A percentile compares a stretch with the other conserved stretches of the same genome.
phyloP scores from a whole-genome alignment of 2,329 filamentous ascomycete species.

The Aspergillus caelatus region DNA sequence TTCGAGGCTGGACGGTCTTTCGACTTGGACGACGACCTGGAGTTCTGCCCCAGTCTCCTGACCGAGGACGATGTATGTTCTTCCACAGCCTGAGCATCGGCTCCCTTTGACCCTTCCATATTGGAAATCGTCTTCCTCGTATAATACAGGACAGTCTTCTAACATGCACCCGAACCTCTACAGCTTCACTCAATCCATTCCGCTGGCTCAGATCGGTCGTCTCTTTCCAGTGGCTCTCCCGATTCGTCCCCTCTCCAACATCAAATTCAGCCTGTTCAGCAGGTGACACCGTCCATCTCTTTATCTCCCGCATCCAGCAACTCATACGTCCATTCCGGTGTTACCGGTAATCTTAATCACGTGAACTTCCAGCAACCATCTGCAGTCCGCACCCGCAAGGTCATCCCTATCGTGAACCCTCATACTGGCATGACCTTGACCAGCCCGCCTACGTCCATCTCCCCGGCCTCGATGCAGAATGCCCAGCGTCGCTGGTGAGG shows the following conservation, averaged over 20 bases:
- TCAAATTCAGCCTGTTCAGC: slow-evolving; percentile 70
- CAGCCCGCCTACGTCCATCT: slow-evolving; percentile 78
- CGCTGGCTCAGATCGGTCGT: slow-evolving; percentile 86
- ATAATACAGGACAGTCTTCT: slow-evolving; percentile 13
- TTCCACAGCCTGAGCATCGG: slow-evolving; percentile 3
- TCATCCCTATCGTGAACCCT: slow-evolving; percentile 97
- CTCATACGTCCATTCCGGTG: slow-evolving; percentile 65
- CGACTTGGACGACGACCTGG: slow-evolving; percentile 91
- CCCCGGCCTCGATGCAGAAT: slow-evolving; percentile 64
- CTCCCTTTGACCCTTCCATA: slow-evolving; percentile 1
- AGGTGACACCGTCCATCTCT: slow-evolving; percentile 71
- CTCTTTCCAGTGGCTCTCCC: slow-evolving; percentile 90
- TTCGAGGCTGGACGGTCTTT: slow-evolving; percentile 93
- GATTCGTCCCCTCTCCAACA: slow-evolving; percentile 90
- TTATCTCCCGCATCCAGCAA: slow-evolving; percentile 66
- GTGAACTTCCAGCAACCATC: slow-evolving; percentile 90
- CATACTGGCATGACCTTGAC: slow-evolving; percentile 85
- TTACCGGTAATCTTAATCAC: slow-evolving; percentile 66
- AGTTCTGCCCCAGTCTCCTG: slow-evolving; percentile 90
- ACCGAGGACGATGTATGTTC: slow-evolving; percentile 84
- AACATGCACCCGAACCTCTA: slow-evolving; percentile 20
- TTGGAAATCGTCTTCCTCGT: neutral
- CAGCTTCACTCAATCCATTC: slow-evolving; percentile 92
- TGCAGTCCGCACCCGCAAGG: slow-evolving; percentile 86
- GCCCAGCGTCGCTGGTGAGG: slow-evolving; percentile 47